Evolutionary conservation across 2,329 filamentous ascomycete genomes (phyloP).

Genomic region (Paraconiothyrium brasiliense): DNA sequence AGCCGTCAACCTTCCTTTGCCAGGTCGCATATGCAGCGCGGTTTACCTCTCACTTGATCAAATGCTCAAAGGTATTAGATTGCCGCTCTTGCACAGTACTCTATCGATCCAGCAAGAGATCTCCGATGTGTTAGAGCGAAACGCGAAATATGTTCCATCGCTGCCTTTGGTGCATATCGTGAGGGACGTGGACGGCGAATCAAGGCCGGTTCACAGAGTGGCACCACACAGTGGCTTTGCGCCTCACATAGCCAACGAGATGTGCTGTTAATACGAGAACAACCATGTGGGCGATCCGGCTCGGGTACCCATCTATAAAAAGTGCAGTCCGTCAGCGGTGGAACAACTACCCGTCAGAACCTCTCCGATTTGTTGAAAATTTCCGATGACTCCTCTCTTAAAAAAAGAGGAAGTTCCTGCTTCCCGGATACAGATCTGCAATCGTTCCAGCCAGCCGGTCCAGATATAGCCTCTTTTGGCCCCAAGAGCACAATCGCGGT

Average conservation of each 20-base stretch:
- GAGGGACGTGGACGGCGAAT: slow-evolving; percentile 2
- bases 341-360: slow-evolving; percentile 19
- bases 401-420: not conserved
- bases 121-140: not conserved
- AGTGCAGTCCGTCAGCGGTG: slow-evolving; percentile 14
- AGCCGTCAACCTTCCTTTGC: not conserved
- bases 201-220: not conserved
- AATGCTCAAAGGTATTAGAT: not conserved
- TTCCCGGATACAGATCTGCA: slow-evolving; percentile 18
- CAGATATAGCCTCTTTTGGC: slow-evolving; percentile 26
- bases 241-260: not conserved
- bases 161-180: slow-evolving; percentile 3
- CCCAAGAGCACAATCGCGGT: slow-evolving; percentile 14
- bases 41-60: not conserved
- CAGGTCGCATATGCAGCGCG: not conserved
- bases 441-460: slow-evolving; percentile 20
- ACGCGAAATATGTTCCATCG: not conserved
- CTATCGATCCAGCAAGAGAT: not conserved
- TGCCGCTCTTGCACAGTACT: not conserved
- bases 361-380: slow-evolving; percentile 26
- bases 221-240: slow-evolving; percentile 8
- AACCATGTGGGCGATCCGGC: slow-evolving; percentile 15
- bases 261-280: slow-evolving; percentile 14
- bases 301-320: slow-evolving; percentile 17
- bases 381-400: slow-evolving; percentile 26